Evolutionary conservation across 495 filamentous ascomycete species (phyloP), one percentile per base, ranked within the genome.

Genomic region (Aeminium ludgeri): DNA sequence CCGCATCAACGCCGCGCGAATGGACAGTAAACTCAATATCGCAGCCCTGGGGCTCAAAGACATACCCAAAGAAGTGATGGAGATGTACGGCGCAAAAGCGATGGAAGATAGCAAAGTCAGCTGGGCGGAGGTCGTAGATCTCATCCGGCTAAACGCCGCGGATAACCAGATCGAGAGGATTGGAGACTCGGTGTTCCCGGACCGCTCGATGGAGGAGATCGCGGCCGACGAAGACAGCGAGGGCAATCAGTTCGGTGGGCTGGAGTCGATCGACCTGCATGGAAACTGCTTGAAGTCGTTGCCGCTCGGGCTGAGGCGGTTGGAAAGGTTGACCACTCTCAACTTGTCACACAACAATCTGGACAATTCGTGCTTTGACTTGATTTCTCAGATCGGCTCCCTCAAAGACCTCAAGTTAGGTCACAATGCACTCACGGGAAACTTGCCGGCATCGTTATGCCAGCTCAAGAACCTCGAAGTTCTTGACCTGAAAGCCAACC

Each of bases 41-140:
- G 76, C 86, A 6, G 84, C 80, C 1, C 70, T 96, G 70, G 74
- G 76, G 10, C 59, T 99, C 32, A 76, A 68, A 40, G 69, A 81
- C 42, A 78, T 99, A 8, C 91, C 89, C 1, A 58, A 68, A 0
- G 84, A 87, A 50, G 82, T 96, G 2, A 59, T 92, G 62, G 73
- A 74, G 15, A 96, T 99, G 89, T 97, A 95, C 54, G 69, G 73
- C 34, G 67, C 68, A 18, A 50, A 68, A 30, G 53, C 60, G 1
- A 40, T 54, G 17, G 66, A 65, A 35, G 49, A 61, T n/a, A 43
- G 63, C 27, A 70, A 65, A 23, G 64, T 71, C 15, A 69, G 78
- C 32, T 97, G 89, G 89, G 86, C 85, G 20, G 87, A 96, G 59
- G 78, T 79, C 40, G 86, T 99, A 11, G 91, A 96, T 55, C 64